Percentiles rank a stretch among this genome's conserved stretches.
phyloP scores from a whole-genome alignment of 2,329 filamentous ascomycete genomes.

The Polychaeton citri region DNA sequence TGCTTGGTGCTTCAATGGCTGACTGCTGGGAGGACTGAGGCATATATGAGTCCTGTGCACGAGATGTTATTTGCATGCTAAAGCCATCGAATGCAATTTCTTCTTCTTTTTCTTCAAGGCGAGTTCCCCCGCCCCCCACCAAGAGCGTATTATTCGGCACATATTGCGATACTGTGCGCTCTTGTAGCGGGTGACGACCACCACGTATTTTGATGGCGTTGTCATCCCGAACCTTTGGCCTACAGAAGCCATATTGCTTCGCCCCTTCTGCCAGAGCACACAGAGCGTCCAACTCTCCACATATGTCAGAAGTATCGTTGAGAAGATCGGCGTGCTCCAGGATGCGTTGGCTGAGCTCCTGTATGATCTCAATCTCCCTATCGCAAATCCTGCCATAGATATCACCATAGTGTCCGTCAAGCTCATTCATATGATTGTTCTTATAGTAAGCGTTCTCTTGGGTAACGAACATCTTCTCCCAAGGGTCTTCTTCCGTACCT shows the following conservation, averaged over 20 bases:
- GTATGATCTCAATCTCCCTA: slow-evolving; percentile 77
- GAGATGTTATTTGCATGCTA: neutral
- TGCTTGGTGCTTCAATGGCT: slow-evolving; percentile 39
- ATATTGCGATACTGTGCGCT: slow-evolving; percentile 66
- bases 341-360: slow-evolving; percentile 58
- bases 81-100: neutral
- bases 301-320: slow-evolving; percentile 57
- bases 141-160: slow-evolving; percentile 72
- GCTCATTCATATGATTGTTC: slow-evolving; percentile 62
- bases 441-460: slow-evolving; percentile 69
- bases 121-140: slow-evolving; percentile 40
- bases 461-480: slow-evolving; percentile 67
- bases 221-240: slow-evolving; percentile 54
- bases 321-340: slow-evolving; percentile 57
- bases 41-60: neutral
- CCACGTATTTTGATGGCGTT: slow-evolving; percentile 61
- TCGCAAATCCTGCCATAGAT: slow-evolving; percentile 76
- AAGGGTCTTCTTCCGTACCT: slow-evolving; percentile 47
- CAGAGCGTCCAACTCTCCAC: slow-evolving; percentile 77
- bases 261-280: slow-evolving; percentile 70
- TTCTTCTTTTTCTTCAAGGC: neutral
- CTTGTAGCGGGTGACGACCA: slow-evolving; percentile 81
- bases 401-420: slow-evolving; percentile 74
- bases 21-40: neutral
- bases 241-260: slow-evolving; percentile 54